Evolutionary conservation across 805 yeast genomes (phyloP).

Genomic region (Candida oleophila): DNA sequence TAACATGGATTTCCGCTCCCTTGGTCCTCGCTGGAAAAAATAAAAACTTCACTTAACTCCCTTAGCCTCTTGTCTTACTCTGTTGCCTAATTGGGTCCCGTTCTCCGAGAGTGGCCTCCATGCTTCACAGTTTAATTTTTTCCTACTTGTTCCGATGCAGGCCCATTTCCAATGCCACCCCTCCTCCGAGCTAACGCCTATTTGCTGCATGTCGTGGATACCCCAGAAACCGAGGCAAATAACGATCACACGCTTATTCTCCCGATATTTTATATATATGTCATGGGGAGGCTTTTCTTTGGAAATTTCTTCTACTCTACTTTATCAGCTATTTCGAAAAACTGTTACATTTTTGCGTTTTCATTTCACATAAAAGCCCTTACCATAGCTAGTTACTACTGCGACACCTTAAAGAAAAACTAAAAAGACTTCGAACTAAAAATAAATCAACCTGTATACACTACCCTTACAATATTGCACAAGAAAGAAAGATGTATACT

Average conservation of each 20-base stretch:
- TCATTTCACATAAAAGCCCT: too few species aligned
- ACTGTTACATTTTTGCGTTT: too few species aligned
- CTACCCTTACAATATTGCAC: not conserved
- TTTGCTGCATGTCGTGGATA: slow-evolving; percentile 3
- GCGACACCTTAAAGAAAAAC: too few species aligned
- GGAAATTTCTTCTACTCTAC: too few species aligned
- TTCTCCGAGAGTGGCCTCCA: slow-evolving; percentile 1
- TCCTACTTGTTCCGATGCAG: slow-evolving; percentile 2
- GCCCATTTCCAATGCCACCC: not conserved
- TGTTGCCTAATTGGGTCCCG: not conserved
- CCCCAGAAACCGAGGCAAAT: slow-evolving; percentile 9
- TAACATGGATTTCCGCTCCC: too few species aligned
- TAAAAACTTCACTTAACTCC: not conserved
- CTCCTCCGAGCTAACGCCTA: slow-evolving; percentile 3
- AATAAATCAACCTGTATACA: not conserved
- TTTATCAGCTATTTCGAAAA: too few species aligned
- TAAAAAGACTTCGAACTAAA: too few species aligned
- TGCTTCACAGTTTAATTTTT: too few species aligned
- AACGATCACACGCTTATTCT: slow-evolving; percentile 6
- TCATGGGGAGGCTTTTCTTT: not conserved
- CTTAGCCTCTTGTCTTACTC: not conserved
- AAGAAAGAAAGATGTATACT: slow-evolving; percentile 3
- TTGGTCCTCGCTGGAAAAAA: not conserved
- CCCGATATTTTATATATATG: not conserved
- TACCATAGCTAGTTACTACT: too few species aligned